Conservation (phyloP, 257 asterid species). For the Fraxinus cuspidata region DNA sequence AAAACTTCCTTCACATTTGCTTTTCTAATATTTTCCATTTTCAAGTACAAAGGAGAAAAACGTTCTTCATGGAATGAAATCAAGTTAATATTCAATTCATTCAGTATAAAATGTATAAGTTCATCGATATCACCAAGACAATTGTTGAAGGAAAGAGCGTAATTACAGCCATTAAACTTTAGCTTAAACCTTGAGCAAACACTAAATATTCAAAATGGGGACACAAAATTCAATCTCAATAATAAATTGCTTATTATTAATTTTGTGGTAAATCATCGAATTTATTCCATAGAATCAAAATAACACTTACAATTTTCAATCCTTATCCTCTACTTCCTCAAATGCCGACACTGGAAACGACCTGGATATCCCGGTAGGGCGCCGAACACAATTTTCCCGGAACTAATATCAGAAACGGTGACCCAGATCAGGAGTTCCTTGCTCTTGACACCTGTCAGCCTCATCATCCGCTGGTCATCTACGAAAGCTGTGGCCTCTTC, state of each 20-base stretch:
- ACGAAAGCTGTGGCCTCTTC: too few species aligned
- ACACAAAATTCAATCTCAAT: neutral
- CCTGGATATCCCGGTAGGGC: constrained; percentile 39
- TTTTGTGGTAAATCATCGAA: neutral
- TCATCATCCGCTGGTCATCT: too few species aligned
- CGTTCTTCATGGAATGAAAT: neutral
- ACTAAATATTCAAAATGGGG: neutral
- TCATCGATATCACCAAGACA: neutral
- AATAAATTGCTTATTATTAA: neutral
- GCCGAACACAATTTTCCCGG: constrained; percentile 37
- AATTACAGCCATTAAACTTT: neutral
- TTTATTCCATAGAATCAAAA: neutral
- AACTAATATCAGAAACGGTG: constrained; percentile 25
- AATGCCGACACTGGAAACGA: constrained; percentile 43
- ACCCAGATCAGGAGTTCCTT: too few species aligned
- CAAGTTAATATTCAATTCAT: neutral
- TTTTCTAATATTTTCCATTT: neutral
- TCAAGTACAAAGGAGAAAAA: neutral
- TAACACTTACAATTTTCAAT: constrained; percentile 3
- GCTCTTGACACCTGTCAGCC: too few species aligned
- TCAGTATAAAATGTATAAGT: neutral
- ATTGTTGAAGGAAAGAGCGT: neutral
- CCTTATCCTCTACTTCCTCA: constrained; percentile 21
- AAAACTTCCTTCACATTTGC: neutral
- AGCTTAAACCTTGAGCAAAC: neutral